phyloP scores from a whole-genome alignment of 768 basidiomycete species.

The Gymnopilus dilepis region DNA sequence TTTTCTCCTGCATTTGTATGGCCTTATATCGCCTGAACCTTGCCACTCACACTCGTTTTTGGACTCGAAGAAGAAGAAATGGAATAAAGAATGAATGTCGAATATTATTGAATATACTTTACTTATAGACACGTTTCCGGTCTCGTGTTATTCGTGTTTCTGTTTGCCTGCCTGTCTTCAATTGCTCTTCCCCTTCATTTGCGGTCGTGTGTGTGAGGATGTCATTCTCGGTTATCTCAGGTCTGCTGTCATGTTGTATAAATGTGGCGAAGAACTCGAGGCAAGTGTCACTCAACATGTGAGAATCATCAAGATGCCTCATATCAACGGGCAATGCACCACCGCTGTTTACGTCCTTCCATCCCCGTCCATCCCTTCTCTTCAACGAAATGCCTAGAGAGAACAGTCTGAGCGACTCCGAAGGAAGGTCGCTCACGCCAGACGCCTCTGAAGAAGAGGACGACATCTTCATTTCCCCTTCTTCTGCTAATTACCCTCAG shows the following conservation, averaged over 20 bases:
- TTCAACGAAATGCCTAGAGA: slow-evolving; percentile 58
- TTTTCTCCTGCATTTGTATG: slow-evolving; percentile 24
- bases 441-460: slow-evolving; percentile 50
- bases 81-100: slow-evolving; percentile 14
- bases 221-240: slow-evolving; percentile 2
- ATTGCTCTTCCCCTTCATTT: no score
- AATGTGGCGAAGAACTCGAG: slow-evolving; percentile 2
- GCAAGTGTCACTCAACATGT: slow-evolving; percentile 10
- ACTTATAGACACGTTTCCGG: slow-evolving; percentile 4
- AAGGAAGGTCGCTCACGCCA: slow-evolving; percentile 69
- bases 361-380: not conserved
- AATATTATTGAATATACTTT: slow-evolving; percentile 4
- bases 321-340: not conserved
- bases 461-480: slow-evolving; percentile 8
- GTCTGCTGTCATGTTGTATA: not conserved
- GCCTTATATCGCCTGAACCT: slow-evolving; percentile 24
- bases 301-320: slow-evolving; percentile 7
- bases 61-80: slow-evolving; percentile 17
- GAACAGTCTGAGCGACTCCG: slow-evolving; percentile 71
- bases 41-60: slow-evolving; percentile 22
- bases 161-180: no score
- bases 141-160: not conserved
- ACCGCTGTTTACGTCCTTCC: not conserved
- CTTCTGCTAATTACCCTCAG: slow-evolving; percentile 15
- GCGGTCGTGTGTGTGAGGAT: not conserved